Base-by-base conservation (phyloP, 129 eudicot species). In the Lactuca sativa region DNA sequence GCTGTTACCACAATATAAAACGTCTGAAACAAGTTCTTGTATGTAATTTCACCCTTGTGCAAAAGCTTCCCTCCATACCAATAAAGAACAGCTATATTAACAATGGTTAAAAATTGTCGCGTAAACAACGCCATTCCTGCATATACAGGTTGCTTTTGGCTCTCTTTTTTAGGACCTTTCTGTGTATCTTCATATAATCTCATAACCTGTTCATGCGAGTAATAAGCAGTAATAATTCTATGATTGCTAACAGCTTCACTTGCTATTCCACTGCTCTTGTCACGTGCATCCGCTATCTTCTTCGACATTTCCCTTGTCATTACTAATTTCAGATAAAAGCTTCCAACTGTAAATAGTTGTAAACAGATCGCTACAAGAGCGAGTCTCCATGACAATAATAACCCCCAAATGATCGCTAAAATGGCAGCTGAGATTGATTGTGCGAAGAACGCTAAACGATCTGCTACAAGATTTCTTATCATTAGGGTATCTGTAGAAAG, bases 61-160 rank as follows among this genome's bases (percentile, higher is more conserved):
- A 85, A 61, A 34, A 91, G 97, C 71, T 71, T 82, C 15, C 92
- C 97, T 1, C 97, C 97, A 9, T 91, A 91, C 97, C 97, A 91
- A 65, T 83, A 91, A 71, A 82, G 80, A 0, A 91, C 33, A 15
- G 88, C 87, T 78, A 82, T 69, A 41, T 80, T 83, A 25, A 74
- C 73, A 17, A 81, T 66, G 69, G 68, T 77, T 56, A 91, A 74
- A 67, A 88, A 63, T 14, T 91, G 90, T 64, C 78, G 64, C 37
- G 58, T 40, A 58, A 73, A 73, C 58, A 73, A 73, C 16, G 74
- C 78, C 58, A 72, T 40, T 49, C 82, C 82, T 11, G 82, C 67
- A 48, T 54, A 64, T 15, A 73, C 64, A 11, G 82, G 71, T 55
- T 78, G 72, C 69, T 63, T 78, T 30, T 64, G 40, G 61, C 77